Conservation (phyloP, 768 basidiomycete genomes). For the Leccinellum albellum region DNA sequence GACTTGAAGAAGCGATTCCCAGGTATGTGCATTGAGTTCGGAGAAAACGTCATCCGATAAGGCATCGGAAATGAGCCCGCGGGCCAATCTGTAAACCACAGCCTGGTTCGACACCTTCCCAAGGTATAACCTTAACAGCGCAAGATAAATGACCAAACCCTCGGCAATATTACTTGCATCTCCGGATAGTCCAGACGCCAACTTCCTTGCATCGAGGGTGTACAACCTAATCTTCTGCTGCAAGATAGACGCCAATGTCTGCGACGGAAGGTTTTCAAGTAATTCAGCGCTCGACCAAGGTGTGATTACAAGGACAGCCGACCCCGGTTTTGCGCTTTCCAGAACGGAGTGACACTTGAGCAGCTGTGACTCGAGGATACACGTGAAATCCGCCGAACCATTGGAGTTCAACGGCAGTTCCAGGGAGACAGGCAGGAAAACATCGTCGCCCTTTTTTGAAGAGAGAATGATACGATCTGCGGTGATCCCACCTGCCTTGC, state of each 20-base stretch:
- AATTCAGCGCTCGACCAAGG: constrained; percentile 77
- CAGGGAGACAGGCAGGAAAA: constrained; percentile 50
- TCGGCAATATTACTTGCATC: constrained; percentile 44
- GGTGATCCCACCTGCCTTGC: constrained; percentile 65
- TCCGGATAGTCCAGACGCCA: constrained; percentile 37
- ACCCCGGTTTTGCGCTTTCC: constrained; percentile 58
- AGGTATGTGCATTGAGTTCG: constrained; percentile 55
- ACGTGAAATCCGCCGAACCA: constrained; percentile 64
- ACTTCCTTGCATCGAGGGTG: constrained; percentile 52
- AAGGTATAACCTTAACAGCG: constrained; percentile 82
- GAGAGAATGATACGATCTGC: constrained; percentile 68
- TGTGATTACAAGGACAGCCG: constrained; percentile 70
- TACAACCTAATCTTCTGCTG: constrained; percentile 56
- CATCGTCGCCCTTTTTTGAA: constrained; percentile 35
- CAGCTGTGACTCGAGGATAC: constrained; percentile 70
- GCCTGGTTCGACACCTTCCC: constrained; percentile 57
- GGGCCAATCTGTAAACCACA: constrained; percentile 50
- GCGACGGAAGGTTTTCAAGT: constrained; percentile 56
- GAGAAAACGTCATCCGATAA: constrained; percentile 42
- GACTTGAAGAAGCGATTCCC: constrained; percentile 63
- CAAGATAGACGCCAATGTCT: constrained; percentile 39
- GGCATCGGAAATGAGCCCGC: constrained; percentile 40
- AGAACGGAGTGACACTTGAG: constrained; percentile 77
- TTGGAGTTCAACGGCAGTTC: constrained; percentile 53
- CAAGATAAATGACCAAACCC: constrained; percentile 63